These are phyloP conservation scores for Cupressus sempervirens DNA, from an alignment of 75 land plant genomes.

Conservation along the genomic window DNA sequence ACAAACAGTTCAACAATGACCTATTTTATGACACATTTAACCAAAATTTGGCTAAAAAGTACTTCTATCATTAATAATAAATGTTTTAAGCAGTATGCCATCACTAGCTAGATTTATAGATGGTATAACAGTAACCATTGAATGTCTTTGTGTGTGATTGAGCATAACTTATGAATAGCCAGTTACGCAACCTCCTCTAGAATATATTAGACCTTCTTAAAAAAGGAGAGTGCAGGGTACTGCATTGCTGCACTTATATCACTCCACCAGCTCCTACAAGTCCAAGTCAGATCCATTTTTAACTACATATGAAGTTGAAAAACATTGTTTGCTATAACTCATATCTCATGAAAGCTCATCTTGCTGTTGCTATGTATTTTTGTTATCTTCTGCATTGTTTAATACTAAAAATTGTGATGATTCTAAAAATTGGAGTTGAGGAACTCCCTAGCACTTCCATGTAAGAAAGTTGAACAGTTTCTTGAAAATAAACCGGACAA, in stretches of 20 bases:
- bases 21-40: not conserved
- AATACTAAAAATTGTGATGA: too few relatives aligned
- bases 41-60: not conserved
- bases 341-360: not conserved
- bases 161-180: not conserved
- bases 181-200: not conserved
- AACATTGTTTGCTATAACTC: not conserved
- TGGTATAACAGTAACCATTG: not conserved
- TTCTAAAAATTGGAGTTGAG: too few relatives aligned
- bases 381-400: not conserved
- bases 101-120: not conserved
- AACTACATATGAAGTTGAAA: not conserved
- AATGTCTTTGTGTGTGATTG: not conserved
- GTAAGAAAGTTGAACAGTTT: too few relatives aligned
- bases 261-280: not conserved
- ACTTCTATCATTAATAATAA: not conserved
- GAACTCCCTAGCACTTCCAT: too few relatives aligned
- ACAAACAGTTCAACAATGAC: not conserved
- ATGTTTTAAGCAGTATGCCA: not conserved
- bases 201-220: not conserved
- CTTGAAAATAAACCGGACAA: too few relatives aligned
- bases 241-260: not conserved
- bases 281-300: not conserved
- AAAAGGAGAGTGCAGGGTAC: not conserved
- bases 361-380: not conserved